These are phyloP conservation scores for Ceratobasidium sp. DNA, from an alignment of 1,284 basidiomycete species.

Conservation along the genomic window DNA sequence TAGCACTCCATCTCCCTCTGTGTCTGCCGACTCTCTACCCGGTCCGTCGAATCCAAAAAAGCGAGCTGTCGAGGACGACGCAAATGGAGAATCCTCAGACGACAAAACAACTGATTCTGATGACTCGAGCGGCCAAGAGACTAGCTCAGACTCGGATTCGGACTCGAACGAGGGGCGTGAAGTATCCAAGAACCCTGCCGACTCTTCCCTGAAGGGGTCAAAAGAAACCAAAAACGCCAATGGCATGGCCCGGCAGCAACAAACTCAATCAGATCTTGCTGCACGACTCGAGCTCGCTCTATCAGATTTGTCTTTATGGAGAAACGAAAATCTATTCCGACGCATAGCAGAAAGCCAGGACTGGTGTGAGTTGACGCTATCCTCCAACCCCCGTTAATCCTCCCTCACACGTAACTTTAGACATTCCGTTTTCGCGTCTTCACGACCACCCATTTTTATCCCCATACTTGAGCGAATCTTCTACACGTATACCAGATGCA, in stretches of 20 bases:
- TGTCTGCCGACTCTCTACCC: background rate
- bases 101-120: background rate
- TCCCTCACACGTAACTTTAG: too few relatives aligned
- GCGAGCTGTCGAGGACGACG: background rate
- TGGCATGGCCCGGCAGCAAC: background rate
- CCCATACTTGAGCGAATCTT: constrained; percentile 40
- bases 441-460: constrained; percentile 54
- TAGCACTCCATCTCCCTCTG: background rate
- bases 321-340: constrained; percentile 13
- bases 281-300: constrained; percentile 39
- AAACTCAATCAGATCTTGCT: constrained; percentile 32
- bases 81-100: background rate
- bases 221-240: background rate
- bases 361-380: constrained; percentile 43
- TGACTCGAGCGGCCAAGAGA: background rate
- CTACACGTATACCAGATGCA: constrained; percentile 54
- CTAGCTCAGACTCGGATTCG: constrained; percentile 8
- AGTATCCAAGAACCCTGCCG: background rate
- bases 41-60: constrained; percentile 14
- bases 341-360: constrained; percentile 37
- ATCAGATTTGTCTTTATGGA: constrained; percentile 38
- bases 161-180: background rate
- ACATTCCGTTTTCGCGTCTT: constrained; percentile 48
- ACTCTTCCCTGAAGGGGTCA: background rate
- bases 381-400: too few relatives aligned